phyloP scores from a whole-genome alignment of 2,329 filamentous ascomycete species.

The Sporothrix protearum region DNA sequence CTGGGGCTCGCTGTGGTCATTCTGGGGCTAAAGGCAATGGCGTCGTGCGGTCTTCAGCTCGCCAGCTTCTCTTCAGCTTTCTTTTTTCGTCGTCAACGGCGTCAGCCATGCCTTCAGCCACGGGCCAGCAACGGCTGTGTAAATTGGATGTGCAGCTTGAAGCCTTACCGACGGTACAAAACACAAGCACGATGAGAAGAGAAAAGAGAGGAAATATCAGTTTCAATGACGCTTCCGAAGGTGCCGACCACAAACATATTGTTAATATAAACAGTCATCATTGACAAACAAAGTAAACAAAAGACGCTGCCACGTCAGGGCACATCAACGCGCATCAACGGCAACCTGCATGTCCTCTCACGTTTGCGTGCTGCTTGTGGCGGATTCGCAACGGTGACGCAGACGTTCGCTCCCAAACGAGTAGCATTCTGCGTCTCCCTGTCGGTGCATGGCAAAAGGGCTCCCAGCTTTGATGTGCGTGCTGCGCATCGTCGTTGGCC shows the following conservation, averaged over 20 bases:
- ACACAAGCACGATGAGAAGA: background rate
- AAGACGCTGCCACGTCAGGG: background rate
- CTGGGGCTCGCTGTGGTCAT: too few relatives aligned
- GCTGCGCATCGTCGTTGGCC: background rate
- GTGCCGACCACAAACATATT: background rate
- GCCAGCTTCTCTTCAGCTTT: background rate
- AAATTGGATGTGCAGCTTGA: background rate
- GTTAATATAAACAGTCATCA: background rate
- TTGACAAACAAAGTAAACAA: background rate
- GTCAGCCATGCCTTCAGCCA: background rate
- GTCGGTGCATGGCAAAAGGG: background rate
- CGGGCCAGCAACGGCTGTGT: background rate
- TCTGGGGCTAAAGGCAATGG: too few relatives aligned
- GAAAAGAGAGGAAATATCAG: background rate
- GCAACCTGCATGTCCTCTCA: background rate
- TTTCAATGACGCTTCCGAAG: background rate
- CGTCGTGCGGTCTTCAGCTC: background rate
- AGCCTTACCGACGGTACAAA: background rate
- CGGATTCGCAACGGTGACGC: background rate
- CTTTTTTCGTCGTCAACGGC: background rate
- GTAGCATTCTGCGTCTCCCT: slow-evolving; percentile 11
- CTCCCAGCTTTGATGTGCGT: background rate
- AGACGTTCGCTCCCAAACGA: background rate
- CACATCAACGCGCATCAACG: background rate
- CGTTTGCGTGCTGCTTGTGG: background rate